These are phyloP conservation scores for Pinus taeda DNA, from an alignment of 75 land plant genomes.

Conservation along the genomic window DNA sequence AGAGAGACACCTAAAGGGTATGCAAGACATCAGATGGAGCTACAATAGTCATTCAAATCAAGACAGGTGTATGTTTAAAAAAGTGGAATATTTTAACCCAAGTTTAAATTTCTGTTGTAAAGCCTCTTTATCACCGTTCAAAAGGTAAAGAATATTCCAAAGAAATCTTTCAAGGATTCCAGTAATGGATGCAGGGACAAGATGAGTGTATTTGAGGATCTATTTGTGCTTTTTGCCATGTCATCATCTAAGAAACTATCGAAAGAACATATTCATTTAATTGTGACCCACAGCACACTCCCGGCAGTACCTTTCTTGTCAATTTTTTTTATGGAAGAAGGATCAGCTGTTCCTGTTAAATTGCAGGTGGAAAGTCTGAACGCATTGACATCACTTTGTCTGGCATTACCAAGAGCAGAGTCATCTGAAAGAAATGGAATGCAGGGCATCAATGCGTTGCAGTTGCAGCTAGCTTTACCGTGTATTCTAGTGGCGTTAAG, in stretches of 20 bases:
- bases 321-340: constrained; percentile 50
- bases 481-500: constrained; percentile 57
- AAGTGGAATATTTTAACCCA: no score
- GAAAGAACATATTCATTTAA: constrained; percentile 43
- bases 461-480: constrained; percentile 54
- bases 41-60: no score
- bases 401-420: constrained; percentile 5
- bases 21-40: no score
- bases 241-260: constrained; percentile 35
- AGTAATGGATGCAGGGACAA: constrained; percentile 12
- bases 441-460: background rate
- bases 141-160: no score
- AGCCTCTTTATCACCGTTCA: no score
- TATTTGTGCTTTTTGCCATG: constrained; percentile 55
- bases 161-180: no score
- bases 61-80: no score
- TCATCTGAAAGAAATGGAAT: constrained; percentile 7
- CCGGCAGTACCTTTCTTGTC: constrained; percentile 35
- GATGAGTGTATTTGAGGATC: constrained; percentile 20
- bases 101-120: no score
- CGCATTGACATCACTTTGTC: constrained; percentile 25
- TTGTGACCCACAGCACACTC: constrained; percentile 30
- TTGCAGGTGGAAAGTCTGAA: constrained; percentile 47
- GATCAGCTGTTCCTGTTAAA: constrained; percentile 33
- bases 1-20: no score